phyloP scores from a whole-genome alignment of 306 rosid genomes.

The Rubus idaeus region DNA sequence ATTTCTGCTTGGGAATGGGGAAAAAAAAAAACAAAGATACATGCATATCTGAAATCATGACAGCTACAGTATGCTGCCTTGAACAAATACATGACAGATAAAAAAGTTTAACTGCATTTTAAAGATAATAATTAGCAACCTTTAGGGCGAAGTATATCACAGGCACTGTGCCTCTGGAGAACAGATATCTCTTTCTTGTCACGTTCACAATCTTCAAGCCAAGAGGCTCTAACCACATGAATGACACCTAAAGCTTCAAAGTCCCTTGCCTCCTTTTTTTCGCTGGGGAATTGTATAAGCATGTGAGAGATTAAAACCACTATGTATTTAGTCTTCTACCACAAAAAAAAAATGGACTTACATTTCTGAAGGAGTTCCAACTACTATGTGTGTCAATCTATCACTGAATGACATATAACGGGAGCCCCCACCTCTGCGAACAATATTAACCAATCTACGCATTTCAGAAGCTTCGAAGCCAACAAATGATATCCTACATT shows the following conservation, averaged over 20 bases:
- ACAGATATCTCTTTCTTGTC: slow-evolving; percentile 72
- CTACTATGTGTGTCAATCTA: slow-evolving; percentile 79
- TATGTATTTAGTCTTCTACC: slow-evolving; percentile 9
- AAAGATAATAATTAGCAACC: slow-evolving; percentile 44
- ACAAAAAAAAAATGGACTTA: slow-evolving; percentile 35
- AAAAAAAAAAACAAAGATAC: background rate
- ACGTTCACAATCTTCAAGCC: slow-evolving; percentile 92
- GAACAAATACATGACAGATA: slow-evolving; percentile 18
- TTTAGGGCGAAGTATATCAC: slow-evolving; percentile 70
- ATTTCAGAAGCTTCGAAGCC: slow-evolving; percentile 85
- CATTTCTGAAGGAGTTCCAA: slow-evolving; percentile 83
- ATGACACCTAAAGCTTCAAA: slow-evolving; percentile 76
- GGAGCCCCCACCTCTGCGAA: slow-evolving; percentile 90
- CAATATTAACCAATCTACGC: slow-evolving; percentile 82
- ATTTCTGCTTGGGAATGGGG: slow-evolving; percentile 15
- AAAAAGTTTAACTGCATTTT: background rate
- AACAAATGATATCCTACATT: slow-evolving; percentile 71
- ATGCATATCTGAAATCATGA: background rate
- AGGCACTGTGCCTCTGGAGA: slow-evolving; percentile 65
- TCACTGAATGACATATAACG: slow-evolving; percentile 71
- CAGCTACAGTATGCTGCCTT: slow-evolving; percentile 14
- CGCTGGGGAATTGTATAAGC: slow-evolving; percentile 46
- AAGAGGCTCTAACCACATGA: slow-evolving; percentile 65
- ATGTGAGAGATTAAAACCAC: slow-evolving; percentile 13
- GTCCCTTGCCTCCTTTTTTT: slow-evolving; percentile 79